Evolutionary conservation across 768 basidiomycete species (phyloP), one percentile per base, ranked within the genome.

Genomic region (Naganishia vaughanmartiniae): DNA sequence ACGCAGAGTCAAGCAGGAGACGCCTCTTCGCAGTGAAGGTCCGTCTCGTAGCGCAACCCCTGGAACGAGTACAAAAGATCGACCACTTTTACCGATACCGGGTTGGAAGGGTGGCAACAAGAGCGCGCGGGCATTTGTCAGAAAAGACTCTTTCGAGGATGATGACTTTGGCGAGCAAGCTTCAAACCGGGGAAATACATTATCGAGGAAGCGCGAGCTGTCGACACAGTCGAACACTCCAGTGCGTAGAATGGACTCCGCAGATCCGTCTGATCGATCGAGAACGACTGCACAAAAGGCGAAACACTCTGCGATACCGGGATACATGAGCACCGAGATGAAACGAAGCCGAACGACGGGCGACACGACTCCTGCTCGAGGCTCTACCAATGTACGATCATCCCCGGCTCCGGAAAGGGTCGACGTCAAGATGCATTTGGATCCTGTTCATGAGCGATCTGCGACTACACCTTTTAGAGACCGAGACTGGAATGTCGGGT

Each of bases 261-360:
- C 30, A 6, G 34, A 6, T 3, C 19, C 57, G 7, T 36, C 57
- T 21, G 7, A n/a, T n/a, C 57, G 39, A n/a, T 33, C 57, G 21
- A 58, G 39, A 28, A 58, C 34, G 34, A 36, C 31, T 36, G 19
- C 36, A 36, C 57, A n/a, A 17, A 26, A 28, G 17, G 39, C 31
- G 26, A 63, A 30, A 26, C 17, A 63, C 24, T 26, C 39, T 17
- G 60, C 60, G 3, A 63, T 63, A 26, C 60, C 60, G 39, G 60
- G 36, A 28, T 42, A 63, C 19, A 46, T 63, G 39, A 42, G 36
- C 14, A 63, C 60, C 24, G 60, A 63, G 60, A 63, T 63, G 60
- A 63, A 14, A 45, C 60, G 60, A 30, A 63, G 42, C 60, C 60
- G 60, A 30, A 63, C 60, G 42, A 45, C 39, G 11, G 60, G 60